Evolutionary conservation across 257 asterid genomes (phyloP), one percentile per base, ranked within the genome.

Genomic region (Thymus quinquecostatus): DNA sequence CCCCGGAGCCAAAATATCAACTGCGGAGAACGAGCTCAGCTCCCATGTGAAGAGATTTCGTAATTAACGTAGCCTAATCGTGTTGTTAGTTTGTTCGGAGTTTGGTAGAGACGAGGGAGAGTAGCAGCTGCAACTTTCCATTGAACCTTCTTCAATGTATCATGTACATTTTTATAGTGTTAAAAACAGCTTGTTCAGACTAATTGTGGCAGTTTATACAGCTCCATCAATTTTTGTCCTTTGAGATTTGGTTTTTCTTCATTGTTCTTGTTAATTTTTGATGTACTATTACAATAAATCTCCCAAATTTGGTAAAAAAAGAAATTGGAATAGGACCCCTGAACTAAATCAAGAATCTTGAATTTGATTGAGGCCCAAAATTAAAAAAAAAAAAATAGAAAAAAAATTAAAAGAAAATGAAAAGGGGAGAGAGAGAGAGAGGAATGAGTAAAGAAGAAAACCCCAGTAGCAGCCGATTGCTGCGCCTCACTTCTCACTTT

Each of bases 21-120:
- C 84, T 85, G 51, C 84, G 90, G 7, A 69, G 87, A 65, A 82
- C 87, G 10, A 85, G 84, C 81, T 85, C 90, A 53, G 82, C 86
- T 44, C 90, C 86, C 14, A 12, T 76, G 2, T 85, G 81, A 84
- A 69, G 65, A 73, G 77, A 62, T 56, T 73, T 43, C 48, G 11
- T 43, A 43, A 43, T 43, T 36, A 36, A 36, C 29, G n/a, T 54
- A 32, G 30, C n/a, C 41, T 64, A 28, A 38, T 66, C 61, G 32
- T 73, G 12, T 12, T 40, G 56, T 9, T 75, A 63, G 78, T 75
- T 74, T 74, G 56, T 65, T 48, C 51, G 6, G 4, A 65, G 59
- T 68, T 64, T 73, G 45, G 61, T 59, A 53, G 54, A 41, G 54
- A 41, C 38, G 50, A 27, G 41, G 67, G 21, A 9, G 66, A 60